These are phyloP conservation scores for Colletotrichum navitas DNA, from an alignment of 2,329 filamentous ascomycete genomes.

Conservation along the genomic window DNA sequence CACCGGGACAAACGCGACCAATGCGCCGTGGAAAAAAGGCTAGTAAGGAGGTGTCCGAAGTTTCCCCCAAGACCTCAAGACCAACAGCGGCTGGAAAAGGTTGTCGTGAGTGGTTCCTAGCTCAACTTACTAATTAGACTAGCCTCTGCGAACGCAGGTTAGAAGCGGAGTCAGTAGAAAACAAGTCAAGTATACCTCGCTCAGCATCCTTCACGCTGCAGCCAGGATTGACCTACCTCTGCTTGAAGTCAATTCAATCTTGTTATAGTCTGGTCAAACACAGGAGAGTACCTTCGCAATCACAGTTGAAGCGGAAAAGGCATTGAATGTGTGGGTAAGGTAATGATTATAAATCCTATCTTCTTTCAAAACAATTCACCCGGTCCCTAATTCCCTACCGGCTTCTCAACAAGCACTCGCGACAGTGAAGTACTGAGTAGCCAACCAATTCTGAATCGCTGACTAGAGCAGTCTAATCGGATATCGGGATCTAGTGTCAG, in stretches of 20 bases:
- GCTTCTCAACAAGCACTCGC: not conserved
- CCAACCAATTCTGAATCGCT: not conserved
- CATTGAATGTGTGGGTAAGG: not conserved
- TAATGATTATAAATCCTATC: not conserved
- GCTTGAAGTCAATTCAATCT: too few relatives aligned
- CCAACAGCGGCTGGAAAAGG: not conserved
- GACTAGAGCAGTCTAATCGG: not conserved
- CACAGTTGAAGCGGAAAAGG: not conserved
- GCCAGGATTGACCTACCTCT: too few relatives aligned
- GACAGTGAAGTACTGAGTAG: not conserved
- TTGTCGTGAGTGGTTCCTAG: not conserved
- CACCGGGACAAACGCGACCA: not conserved
- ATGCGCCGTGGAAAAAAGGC: not conserved
- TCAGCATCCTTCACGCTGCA: too few relatives aligned
- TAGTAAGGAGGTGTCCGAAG: not conserved
- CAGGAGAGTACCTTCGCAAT: not conserved
- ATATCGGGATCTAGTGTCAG: constrained; percentile 15
- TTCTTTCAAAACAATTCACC: not conserved
- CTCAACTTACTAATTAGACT: too few relatives aligned
- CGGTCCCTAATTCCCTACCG: not conserved
- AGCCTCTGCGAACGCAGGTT: too few relatives aligned
- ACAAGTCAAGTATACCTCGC: too few relatives aligned
- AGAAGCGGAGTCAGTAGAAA: too few relatives aligned
- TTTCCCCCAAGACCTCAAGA: not conserved
- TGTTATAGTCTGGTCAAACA: too few relatives aligned